Conservation (phyloP, 257 asterid genomes). For the Solanum dulcamara region DNA sequence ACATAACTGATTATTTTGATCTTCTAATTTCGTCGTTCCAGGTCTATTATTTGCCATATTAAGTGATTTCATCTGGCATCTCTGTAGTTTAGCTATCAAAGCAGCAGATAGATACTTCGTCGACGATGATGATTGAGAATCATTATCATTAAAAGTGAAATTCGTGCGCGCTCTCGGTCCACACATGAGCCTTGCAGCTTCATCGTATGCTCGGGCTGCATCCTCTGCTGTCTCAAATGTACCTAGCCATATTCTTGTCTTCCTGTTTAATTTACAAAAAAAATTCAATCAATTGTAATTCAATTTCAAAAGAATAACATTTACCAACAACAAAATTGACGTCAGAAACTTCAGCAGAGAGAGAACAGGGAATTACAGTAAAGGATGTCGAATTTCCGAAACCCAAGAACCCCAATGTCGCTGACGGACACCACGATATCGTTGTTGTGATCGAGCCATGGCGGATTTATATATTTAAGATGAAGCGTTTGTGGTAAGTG, state of each 20-base stretch:
- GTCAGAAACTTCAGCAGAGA: neutral
- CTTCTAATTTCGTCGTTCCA: neutral
- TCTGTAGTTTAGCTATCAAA: slow-evolving; percentile 50
- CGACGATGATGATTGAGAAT: slow-evolving; percentile 14
- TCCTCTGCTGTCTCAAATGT: slow-evolving; percentile 79
- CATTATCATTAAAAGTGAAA: slow-evolving; percentile 29
- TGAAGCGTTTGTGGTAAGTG: neutral
- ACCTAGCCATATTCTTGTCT: slow-evolving; percentile 72
- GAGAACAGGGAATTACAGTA: slow-evolving; percentile 22
- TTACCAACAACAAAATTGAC: neutral
- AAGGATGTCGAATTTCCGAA: slow-evolving; percentile 78
- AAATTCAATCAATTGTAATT: too few species aligned
- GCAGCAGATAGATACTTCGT: slow-evolving; percentile 41
- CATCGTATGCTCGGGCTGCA: slow-evolving; percentile 77
- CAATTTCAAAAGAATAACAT: neutral
- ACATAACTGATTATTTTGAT: neutral
- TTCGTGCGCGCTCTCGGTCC: slow-evolving; percentile 62
- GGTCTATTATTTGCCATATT: slow-evolving; percentile 28
- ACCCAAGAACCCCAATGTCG: slow-evolving; percentile 96
- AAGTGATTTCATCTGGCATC: slow-evolving; percentile 51
- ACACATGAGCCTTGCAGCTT: slow-evolving; percentile 69
- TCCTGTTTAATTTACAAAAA: slow-evolving; percentile 19
- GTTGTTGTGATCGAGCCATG: slow-evolving; percentile 53
- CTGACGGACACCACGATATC: slow-evolving; percentile 74
- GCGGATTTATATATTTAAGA: neutral